These are phyloP conservation scores for Gonium pectorale DNA, from an alignment of 139 green algal genomes.

Conservation along the genomic window DNA sequence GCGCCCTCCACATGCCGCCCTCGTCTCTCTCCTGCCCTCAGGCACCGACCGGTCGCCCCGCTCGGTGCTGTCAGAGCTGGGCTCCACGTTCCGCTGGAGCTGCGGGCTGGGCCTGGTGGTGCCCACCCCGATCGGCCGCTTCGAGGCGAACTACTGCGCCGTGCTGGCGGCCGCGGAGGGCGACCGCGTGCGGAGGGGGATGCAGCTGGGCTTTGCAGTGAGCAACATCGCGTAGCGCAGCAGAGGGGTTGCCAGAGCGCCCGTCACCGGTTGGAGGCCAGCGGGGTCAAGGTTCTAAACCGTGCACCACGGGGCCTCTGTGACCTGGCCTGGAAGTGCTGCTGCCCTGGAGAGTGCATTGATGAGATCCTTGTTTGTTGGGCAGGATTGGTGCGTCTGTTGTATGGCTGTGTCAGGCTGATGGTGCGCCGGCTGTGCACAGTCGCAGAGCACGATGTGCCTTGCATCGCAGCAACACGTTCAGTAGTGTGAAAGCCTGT, in stretches of 20 bases:
- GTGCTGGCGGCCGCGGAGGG: conserved; percentile 60
- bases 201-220: conserved; percentile 80
- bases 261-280: too few relatives aligned
- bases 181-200: conserved; percentile 66
- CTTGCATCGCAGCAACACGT: too few relatives aligned
- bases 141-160: conserved; percentile 71
- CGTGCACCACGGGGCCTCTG: too few relatives aligned
- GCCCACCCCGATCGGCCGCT: conserved; percentile 62
- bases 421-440: too few relatives aligned
- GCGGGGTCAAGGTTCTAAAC: too few relatives aligned
- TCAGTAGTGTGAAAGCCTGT: too few relatives aligned
- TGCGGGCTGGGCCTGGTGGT: conserved; percentile 69
- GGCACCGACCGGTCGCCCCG: neutral
- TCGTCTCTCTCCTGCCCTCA: neutral
- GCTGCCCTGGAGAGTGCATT: too few relatives aligned
- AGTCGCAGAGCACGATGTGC: too few relatives aligned
- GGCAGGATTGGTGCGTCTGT: too few relatives aligned
- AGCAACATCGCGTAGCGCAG: conserved; percentile 42
- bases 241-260: too few relatives aligned
- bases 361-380: too few relatives aligned
- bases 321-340: conserved; percentile 75
- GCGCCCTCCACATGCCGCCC: neutral
- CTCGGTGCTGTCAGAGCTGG: conserved; percentile 50
- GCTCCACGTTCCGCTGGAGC: conserved; percentile 66
- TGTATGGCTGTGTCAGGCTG: too few relatives aligned